Evolutionary conservation across 2,329 filamentous ascomycete genomes (phyloP), one percentile per base, ranked within the genome.

Genomic region (Aspergillus awamori): DNA sequence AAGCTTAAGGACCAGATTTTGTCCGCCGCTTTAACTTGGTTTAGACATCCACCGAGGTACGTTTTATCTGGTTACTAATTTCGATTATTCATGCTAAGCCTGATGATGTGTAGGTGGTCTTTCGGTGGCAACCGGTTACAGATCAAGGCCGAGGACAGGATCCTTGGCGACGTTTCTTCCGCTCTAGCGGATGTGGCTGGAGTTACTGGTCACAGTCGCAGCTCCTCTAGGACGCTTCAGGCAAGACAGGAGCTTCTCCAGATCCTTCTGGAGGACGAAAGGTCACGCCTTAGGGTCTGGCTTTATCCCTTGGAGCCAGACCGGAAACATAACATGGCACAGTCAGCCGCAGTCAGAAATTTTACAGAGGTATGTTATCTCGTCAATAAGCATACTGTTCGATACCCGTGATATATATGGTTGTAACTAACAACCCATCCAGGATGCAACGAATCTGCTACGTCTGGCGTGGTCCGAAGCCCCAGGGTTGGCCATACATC

Each of bases 61-160:
- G 76, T 69, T 36, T 36, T 48, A 13, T 10, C 38, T 43, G 11
- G 5, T 45, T 43, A 39, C 4, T 48, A 8, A 5, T 17, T 11
- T 51, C 4, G n/a, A 57, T 36, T 10, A n/a, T 7, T 51, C 43
- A 39, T 53, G 17, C 59, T 66, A 59, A 65, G 57, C 11, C 1
- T 20, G 13, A 72, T 64, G 72, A 58, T 39, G 13, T 56, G n/a
- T 64, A 83, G 82, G 67, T 99, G 95, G 94, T 96, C 95, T 0
- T 98, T 95, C 76, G 95, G 95, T 59, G 95, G 94, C 69, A 99
- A 97, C 73, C 86, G 91, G 53, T 80, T 99, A 15, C 95, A 99
- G 74, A 82, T 98, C 55, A 98, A 96, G 80, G 94, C 96, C 0
- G 95, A 99, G 77, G 87, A 92, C 36, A 89, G 90, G 66, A 81